A percentile compares a stretch with the other conserved stretches of the same genome.
phyloP scores from a whole-genome alignment of 2,329 filamentous ascomycete species.

The Colletotrichum orchidophilum region DNA sequence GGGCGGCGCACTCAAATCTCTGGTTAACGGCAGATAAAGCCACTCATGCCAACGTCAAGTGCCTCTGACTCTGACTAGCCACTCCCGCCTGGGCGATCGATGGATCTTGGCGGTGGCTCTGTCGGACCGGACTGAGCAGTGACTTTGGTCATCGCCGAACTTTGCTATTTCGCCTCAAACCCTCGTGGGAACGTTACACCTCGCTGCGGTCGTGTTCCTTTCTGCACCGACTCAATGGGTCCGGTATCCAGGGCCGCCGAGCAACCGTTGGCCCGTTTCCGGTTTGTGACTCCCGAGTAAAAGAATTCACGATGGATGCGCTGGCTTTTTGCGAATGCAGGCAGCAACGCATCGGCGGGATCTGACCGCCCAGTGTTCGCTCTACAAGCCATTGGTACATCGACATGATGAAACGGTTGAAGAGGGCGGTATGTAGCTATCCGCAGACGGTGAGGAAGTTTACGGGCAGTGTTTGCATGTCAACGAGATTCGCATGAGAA shows the following conservation, averaged over 20 bases:
- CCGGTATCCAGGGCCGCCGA: neutral
- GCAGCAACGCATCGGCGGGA: neutral
- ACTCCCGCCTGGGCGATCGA: neutral
- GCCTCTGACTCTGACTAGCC: neutral
- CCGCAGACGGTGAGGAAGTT: neutral
- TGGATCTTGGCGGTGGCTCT: neutral
- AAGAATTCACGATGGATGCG: neutral
- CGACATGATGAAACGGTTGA: neutral
- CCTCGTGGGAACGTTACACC: slow-evolving; percentile 22
- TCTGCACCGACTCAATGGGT: slow-evolving; percentile 14
- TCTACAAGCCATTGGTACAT: neutral
- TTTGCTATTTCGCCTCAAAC: neutral
- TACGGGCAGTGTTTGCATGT: neutral
- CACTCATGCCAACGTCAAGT: neutral
- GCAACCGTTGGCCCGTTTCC: neutral
- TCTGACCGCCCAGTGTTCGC: neutral
- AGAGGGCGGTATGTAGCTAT: neutral
- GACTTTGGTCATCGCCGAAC: neutral
- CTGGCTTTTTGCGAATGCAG: neutral
- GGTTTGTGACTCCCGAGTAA: neutral
- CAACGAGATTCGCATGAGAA: neutral
- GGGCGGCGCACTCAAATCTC: neutral
- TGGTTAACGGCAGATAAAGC: neutral
- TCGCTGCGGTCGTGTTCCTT: slow-evolving; percentile 3
- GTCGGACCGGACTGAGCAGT: neutral